Conservation (phyloP, 345 rosid species). For the Toxicodendron radicans region DNA sequence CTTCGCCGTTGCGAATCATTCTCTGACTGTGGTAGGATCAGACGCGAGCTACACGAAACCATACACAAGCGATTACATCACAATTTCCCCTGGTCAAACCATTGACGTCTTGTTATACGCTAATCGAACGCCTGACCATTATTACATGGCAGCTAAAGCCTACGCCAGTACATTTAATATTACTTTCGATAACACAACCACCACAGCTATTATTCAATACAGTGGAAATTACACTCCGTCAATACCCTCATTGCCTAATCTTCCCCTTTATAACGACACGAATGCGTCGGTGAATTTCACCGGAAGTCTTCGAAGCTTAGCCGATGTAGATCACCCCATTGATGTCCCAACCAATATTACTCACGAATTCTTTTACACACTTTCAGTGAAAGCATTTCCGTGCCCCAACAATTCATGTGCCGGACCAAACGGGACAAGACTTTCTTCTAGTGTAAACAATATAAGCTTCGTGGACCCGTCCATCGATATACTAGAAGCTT, state of each 20-base stretch:
- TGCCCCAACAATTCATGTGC: too few species aligned
- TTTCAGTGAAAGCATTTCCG: too few species aligned
- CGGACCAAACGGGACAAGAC: too few species aligned
- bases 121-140: constrained; percentile 28
- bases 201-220: constrained; percentile 43
- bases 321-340: constrained; percentile 17
- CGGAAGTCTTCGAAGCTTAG: constrained; percentile 25
- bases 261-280: constrained; percentile 40
- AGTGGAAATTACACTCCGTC: background rate
- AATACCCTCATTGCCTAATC: constrained; percentile 30
- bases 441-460: too few species aligned
- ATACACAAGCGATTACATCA: constrained; percentile 27
- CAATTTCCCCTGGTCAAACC: constrained; percentile 59
- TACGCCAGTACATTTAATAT: constrained; percentile 22
- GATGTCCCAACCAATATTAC: constrained; percentile 30
- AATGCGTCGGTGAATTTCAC: constrained; percentile 31
- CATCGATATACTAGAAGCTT: too few species aligned
- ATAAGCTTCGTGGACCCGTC: too few species aligned
- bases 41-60: constrained; percentile 58
- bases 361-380: too few species aligned
- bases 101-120: constrained; percentile 49
- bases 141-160: constrained; percentile 55
- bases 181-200: constrained; percentile 31
- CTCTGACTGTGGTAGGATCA: constrained; percentile 34
- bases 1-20: constrained; percentile 37